These are phyloP conservation scores for Coprinopsis strossmayeri DNA, from an alignment of 768 basidiomycete genomes.

Conservation along the genomic window DNA sequence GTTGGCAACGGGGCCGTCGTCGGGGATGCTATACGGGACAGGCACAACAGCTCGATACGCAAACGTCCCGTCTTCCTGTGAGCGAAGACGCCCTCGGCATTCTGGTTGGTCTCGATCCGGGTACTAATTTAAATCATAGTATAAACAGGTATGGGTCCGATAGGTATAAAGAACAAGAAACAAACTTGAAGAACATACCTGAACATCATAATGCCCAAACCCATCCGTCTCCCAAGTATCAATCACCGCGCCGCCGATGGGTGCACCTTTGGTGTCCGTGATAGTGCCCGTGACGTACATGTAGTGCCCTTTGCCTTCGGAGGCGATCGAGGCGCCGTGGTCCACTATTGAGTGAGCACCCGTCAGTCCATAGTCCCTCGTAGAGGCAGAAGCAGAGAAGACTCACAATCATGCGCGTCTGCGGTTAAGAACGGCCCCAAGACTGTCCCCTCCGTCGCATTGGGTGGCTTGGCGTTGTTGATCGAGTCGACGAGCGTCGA, in stretches of 20 bases:
- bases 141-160: conserved; percentile 18
- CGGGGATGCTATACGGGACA: conserved; percentile 69
- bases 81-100: conserved; percentile 61
- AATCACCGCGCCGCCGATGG: conserved; percentile 58
- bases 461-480: conserved; percentile 58
- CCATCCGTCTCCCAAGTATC: conserved; percentile 85
- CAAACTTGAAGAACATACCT: conserved; percentile 17
- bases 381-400: background rate
- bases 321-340: conserved; percentile 72
- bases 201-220: conserved; percentile 38
- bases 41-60: conserved; percentile 70
- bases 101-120: conserved; percentile 50
- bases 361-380: background rate
- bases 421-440: conserved; percentile 81
- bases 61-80: conserved; percentile 57
- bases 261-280: conserved; percentile 54
- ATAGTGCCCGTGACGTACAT: conserved; percentile 76
- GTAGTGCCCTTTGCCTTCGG: conserved; percentile 82
- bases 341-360: conserved; percentile 40
- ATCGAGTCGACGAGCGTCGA: conserved; percentile 71
- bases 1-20: conserved; percentile 69
- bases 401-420: conserved; percentile 64
- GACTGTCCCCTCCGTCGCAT: conserved; percentile 68
- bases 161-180: background rate
- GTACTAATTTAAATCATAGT: conserved; percentile 36